Evolutionary conservation across 352 stramenopile genomes (phyloP).

Genomic region (Globisporangium cylindrosporum): DNA sequence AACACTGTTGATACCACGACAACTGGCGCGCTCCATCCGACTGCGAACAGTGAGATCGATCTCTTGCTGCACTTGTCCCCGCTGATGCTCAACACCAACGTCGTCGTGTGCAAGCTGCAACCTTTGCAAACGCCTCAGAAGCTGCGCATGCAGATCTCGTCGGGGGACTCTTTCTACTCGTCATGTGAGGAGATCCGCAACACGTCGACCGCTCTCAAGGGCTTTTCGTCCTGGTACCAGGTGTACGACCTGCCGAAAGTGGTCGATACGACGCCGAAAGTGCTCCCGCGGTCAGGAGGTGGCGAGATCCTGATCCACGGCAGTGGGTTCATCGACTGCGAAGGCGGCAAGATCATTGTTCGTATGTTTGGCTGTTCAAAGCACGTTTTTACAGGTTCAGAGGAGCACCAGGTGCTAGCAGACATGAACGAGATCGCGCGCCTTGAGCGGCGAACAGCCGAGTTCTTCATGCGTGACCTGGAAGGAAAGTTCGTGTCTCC

Average conservation of each 20-base stretch:
- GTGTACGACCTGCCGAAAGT: conserved; percentile 49
- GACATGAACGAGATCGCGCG: conserved; percentile 30
- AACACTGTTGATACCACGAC: not conserved
- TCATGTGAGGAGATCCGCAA: conserved; percentile 19
- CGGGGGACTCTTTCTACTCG: conserved; percentile 55
- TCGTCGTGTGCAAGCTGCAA: conserved; percentile 31
- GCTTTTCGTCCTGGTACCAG: conserved; percentile 26
- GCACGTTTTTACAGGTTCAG: conserved; percentile 21
- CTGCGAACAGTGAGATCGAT: conserved; percentile 37
- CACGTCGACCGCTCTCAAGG: conserved; percentile 1
- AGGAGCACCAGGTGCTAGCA: conserved; percentile 29
- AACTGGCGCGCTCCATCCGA: not conserved
- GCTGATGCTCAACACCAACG: conserved; percentile 39
- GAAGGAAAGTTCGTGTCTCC: conserved; percentile 36
- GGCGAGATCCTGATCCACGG: conserved; percentile 49
- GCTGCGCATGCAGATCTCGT: conserved; percentile 60
- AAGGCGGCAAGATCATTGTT: conserved; percentile 26
- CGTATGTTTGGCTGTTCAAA: conserved; percentile 50
- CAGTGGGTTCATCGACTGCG: conserved; percentile 39
- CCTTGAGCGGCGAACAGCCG: conserved; percentile 24
- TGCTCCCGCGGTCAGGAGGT: conserved; percentile 55
- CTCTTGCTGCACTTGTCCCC: conserved; percentile 64
- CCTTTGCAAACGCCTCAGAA: conserved; percentile 30
- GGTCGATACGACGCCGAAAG: conserved; percentile 33
- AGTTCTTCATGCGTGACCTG: conserved; percentile 51